Base-by-base conservation (phyloP, 805 yeast genomes). In the Wickerhamomyces sydowiorum region DNA sequence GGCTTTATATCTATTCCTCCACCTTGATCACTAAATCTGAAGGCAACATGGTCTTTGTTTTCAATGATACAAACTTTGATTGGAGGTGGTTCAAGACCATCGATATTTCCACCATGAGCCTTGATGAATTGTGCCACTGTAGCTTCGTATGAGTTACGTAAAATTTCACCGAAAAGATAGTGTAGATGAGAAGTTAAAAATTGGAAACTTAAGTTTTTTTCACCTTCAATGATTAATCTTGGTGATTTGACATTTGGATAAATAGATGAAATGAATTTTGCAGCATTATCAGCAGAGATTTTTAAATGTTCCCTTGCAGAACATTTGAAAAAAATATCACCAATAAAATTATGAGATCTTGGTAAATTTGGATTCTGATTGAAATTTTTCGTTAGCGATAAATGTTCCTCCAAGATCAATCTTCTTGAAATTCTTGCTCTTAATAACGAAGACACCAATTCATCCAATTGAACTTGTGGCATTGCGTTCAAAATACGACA, bases 371-470 rank as follows among this genome's bases (percentile, higher is more conserved):
- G 76, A 22, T 74, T 74, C 17, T 61, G 57, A 40, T 66, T 63
- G 59, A 78, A 83, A 45, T 84, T 76, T 28, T 79, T 75, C 0
- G 95, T 78, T 39, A 93, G 72, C 9, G 93, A 79, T 30, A 87
- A 65, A 64, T 93, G 98, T 59, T 91, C 96, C 64, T 91, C 96
- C 34, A 88, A 87, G 48, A 91, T 83, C 37, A 91, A 83, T 52
- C 98, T 70, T 64, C 99, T 72, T 51, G 95, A 83, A 31, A 91
- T 86, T 56, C 99, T 75, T 5, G 95, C 86, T 41, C 96, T 70
- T 34, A 91, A 65, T 72, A 89, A 74, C 5, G 83, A 73, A 12
- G 89, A 80, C 73, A 90, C 78, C 54, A 90, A 77, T 15, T 65
- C 67, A 56, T 91, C 96, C 49, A 91, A 64, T 36, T 80, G 67